phyloP scores from a whole-genome alignment of 768 basidiomycete species.

The Mycena maculata region DNA sequence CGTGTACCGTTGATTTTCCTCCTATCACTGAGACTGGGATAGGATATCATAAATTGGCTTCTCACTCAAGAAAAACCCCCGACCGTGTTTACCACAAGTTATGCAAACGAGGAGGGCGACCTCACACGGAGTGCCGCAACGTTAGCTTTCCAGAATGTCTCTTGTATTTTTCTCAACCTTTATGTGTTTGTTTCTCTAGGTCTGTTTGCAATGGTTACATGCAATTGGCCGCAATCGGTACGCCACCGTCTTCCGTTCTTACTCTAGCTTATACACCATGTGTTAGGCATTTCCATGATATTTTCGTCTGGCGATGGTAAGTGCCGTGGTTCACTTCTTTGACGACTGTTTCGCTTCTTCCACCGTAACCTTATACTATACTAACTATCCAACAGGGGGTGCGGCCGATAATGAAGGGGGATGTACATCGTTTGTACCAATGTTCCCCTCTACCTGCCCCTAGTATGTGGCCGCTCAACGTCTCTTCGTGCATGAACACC shows the following conservation, averaged over 20 bases:
- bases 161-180: neutral
- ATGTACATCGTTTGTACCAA: slow-evolving; percentile 20
- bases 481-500: neutral
- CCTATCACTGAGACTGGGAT: neutral
- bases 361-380: neutral
- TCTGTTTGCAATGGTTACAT: slow-evolving; percentile 19
- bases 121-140: slow-evolving; percentile 12
- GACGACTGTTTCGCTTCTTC: neutral
- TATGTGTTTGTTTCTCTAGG: neutral
- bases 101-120: neutral
- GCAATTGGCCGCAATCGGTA: slow-evolving; percentile 18
- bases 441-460: slow-evolving; percentile 12
- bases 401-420: slow-evolving; percentile 1
- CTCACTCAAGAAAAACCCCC: slow-evolving; percentile 14
- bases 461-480: slow-evolving; percentile 8
- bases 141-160: neutral
- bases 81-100: slow-evolving; percentile 18
- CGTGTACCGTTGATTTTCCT: slow-evolving; percentile 1
- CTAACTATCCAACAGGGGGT: slow-evolving; percentile 5
- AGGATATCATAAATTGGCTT: slow-evolving; percentile 20
- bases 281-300: slow-evolving; percentile 15
- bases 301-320: slow-evolving; percentile 18
- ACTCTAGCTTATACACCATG: neutral
- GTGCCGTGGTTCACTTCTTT: slow-evolving; percentile 1
- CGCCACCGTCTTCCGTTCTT: neutral